phyloP scores from a whole-genome alignment of 2,329 filamentous ascomycete genomes.

The Ampelomyces quisqualis region DNA sequence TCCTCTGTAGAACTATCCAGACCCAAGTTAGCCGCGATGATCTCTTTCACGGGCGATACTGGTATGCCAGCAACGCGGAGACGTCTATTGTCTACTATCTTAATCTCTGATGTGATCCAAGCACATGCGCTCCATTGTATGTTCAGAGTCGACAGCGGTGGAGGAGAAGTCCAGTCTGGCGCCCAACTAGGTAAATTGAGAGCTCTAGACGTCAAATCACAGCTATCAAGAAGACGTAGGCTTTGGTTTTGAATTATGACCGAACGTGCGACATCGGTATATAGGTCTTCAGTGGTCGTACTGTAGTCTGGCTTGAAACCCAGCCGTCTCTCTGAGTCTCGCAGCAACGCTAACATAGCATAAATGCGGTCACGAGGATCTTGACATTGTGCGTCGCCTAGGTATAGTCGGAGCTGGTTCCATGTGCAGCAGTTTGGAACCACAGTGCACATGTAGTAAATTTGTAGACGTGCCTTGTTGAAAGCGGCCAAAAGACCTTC shows the following conservation, averaged over 20 bases:
- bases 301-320: conserved; percentile 4
- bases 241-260: neutral
- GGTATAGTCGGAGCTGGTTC: neutral
- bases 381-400: conserved; percentile 2
- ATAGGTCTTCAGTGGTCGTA: neutral
- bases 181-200: conserved; percentile 8
- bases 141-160: neutral
- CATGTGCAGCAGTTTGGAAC: neutral
- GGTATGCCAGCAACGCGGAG: neutral
- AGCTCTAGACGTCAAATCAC: neutral
- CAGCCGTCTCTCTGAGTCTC: neutral
- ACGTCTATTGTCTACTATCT: neutral
- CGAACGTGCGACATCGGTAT: neutral
- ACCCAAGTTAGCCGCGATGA: neutral
- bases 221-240: conserved; percentile 3
- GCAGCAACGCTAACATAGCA: neutral
- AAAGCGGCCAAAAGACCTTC: no score
- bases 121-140: conserved; percentile 8
- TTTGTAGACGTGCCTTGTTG: no score
- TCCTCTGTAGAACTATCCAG: neutral
- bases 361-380: conserved; percentile 7
- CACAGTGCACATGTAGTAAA: neutral
- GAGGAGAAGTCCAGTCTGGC: conserved; percentile 6
- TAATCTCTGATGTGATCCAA: conserved; percentile 4
- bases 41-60: neutral